A percentile compares a stretch with the other conserved stretches of the same genome.
Evolutionary conservation across 2,329 filamentous ascomycete species (phyloP).

Genomic region (Clonostachys sp.): DNA sequence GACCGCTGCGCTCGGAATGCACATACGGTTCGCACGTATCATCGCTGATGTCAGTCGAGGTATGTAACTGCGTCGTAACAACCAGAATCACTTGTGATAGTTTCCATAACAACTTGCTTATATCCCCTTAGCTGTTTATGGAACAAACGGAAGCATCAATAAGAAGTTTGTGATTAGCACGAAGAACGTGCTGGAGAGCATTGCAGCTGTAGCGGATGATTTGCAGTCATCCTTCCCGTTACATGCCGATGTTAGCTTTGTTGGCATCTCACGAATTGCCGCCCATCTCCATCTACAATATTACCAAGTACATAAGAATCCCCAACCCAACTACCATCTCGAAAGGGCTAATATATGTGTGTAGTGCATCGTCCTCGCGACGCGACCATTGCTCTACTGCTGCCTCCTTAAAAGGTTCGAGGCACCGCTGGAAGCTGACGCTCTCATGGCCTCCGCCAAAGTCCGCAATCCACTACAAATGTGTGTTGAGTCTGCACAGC

Average conservation of each 20-base stretch:
- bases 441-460: conserved; percentile 29
- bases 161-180: conserved; percentile 22
- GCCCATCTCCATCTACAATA: conserved; percentile 23
- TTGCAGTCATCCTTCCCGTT: conserved; percentile 20
- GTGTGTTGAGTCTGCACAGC: conserved; percentile 24
- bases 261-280: conserved; percentile 23
- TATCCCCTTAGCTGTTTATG: conserved; percentile 16
- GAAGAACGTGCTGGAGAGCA: conserved; percentile 17
- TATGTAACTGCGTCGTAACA: no score
- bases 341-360: background rate
- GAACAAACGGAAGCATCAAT: conserved; percentile 18
- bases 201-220: conserved; percentile 20
- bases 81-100: no score
- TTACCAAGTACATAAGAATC: conserved; percentile 15
- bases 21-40: conserved; percentile 18
- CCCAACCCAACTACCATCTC: no score
- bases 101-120: no score
- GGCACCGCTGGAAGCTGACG: conserved; percentile 10
- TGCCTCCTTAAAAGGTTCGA: conserved; percentile 23
- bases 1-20: conserved; percentile 22
- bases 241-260: conserved; percentile 13
- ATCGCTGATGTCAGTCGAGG: conserved; percentile 16
- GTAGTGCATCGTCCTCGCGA: conserved; percentile 24
- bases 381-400: conserved; percentile 20
- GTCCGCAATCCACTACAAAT: conserved; percentile 24